A percentile compares a stretch with the other conserved stretches of the same genome.
Evolutionary conservation across 306 rosid genomes (phyloP).

Genomic region (Argentina anserina): DNA sequence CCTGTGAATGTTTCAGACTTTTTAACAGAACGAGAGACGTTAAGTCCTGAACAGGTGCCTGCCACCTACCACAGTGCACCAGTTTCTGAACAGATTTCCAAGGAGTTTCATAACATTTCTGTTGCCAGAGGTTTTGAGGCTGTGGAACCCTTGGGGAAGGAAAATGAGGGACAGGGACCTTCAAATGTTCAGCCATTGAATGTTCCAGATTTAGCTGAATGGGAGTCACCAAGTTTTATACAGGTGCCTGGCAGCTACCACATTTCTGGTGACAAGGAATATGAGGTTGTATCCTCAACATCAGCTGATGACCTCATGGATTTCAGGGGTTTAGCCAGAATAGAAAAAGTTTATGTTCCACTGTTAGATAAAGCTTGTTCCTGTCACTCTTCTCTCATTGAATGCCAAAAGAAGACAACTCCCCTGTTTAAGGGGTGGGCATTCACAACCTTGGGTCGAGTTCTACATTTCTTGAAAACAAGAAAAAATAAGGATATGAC

Average conservation of each 20-base stretch:
- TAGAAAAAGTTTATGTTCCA: background rate
- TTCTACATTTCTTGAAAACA: background rate
- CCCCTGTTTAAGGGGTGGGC: background rate
- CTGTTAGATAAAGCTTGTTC: background rate
- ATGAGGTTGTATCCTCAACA: background rate
- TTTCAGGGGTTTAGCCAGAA: background rate
- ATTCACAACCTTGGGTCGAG: background rate
- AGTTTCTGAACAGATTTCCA: background rate
- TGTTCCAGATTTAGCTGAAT: too few relatives aligned
- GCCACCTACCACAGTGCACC: background rate
- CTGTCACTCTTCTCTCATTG: background rate
- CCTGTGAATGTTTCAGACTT: background rate
- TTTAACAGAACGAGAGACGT: background rate
- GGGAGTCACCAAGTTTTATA: too few relatives aligned
- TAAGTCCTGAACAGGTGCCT: background rate
- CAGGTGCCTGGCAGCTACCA: too few relatives aligned
- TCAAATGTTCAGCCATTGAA: too few relatives aligned
- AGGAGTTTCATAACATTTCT: background rate
- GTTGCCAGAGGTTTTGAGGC: too few relatives aligned
- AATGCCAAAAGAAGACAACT: background rate
- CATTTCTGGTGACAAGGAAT: background rate
- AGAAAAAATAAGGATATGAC: background rate
- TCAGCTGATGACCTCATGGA: background rate
- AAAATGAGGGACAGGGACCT: too few relatives aligned
- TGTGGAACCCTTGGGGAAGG: too few relatives aligned